phyloP scores from a whole-genome alignment of 2,329 filamentous ascomycete genomes.

The Sporothrix pallida region DNA sequence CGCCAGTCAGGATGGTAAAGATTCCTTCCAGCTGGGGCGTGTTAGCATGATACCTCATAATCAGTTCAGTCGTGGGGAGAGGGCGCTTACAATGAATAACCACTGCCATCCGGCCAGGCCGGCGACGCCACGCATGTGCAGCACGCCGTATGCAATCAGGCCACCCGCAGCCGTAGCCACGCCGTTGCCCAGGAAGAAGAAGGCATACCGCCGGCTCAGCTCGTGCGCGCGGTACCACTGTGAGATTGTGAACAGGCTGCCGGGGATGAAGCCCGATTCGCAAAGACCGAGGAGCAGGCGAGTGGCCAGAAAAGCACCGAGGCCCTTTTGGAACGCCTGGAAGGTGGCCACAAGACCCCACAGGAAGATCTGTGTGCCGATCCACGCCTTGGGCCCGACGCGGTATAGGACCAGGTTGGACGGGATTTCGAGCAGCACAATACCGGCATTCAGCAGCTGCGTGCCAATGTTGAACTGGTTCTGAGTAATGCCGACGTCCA shows the following conservation, averaged over 20 bases:
- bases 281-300: constrained; percentile 58
- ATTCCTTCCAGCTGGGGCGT: constrained; percentile 51
- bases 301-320: constrained; percentile 55
- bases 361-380: constrained; percentile 59
- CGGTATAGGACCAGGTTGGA: constrained; percentile 56
- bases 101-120: constrained; percentile 62
- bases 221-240: constrained; percentile 62
- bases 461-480: constrained; percentile 55
- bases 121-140: constrained; percentile 56
- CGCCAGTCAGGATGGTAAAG: constrained; percentile 55
- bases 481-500: constrained; percentile 47
- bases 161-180: constrained; percentile 53
- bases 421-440: constrained; percentile 42
- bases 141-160: constrained; percentile 53
- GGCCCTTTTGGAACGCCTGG: constrained; percentile 58
- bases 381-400: constrained; percentile 58
- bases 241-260: constrained; percentile 56
- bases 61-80: background rate
- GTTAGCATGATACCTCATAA: constrained; percentile 31
- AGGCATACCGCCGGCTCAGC: constrained; percentile 57
- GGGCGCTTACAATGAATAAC: constrained; percentile 50
- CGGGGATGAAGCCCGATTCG: constrained; percentile 63
- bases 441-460: constrained; percentile 46
- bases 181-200: constrained; percentile 64
- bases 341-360: constrained; percentile 61